A percentile compares a stretch with the other conserved stretches of the same genome.
Evolutionary conservation across 2,329 filamentous ascomycete species (phyloP).

Genomic region (Pseudogymnoascus sp.): DNA sequence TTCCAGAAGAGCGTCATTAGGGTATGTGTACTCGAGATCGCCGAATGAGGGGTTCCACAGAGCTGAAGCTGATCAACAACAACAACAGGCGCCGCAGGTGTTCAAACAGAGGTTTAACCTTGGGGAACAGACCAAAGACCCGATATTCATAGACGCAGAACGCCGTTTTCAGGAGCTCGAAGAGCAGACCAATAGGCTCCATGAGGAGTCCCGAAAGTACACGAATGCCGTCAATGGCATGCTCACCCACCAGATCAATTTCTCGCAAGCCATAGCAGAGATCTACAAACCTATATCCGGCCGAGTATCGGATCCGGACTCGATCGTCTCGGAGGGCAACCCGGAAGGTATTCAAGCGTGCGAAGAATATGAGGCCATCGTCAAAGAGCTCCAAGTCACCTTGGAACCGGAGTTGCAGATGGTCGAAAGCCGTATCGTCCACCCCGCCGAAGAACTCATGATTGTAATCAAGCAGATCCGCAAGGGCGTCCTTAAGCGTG

Average conservation of each 20-base stretch:
- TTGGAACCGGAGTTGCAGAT: slow-evolving; percentile 90
- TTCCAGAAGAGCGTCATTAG: slow-evolving; percentile 84
- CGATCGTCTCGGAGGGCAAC: slow-evolving; percentile 74
- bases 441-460: slow-evolving; percentile 84
- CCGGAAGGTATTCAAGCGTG: slow-evolving; percentile 89
- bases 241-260: slow-evolving; percentile 95
- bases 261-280: slow-evolving; percentile 91
- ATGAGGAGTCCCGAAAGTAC: slow-evolving; percentile 96
- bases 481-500: slow-evolving; percentile 80
- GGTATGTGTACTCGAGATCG: slow-evolving; percentile 45
- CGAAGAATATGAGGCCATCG: slow-evolving; percentile 90
- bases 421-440: slow-evolving; percentile 88
- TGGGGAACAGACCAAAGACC: slow-evolving; percentile 90
- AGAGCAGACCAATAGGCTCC: slow-evolving; percentile 89
- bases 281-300: slow-evolving; percentile 98
- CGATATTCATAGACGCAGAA: slow-evolving; percentile 91
- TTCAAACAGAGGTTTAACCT: slow-evolving; percentile 91
- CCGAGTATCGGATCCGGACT: slow-evolving; percentile 85
- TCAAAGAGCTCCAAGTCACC: slow-evolving; percentile 82
- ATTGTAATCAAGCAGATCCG: slow-evolving; percentile 94
- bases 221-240: slow-evolving; percentile 98
- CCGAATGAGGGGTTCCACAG: background rate
- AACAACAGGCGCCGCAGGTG: slow-evolving; percentile 70
- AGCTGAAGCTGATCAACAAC: slow-evolving; percentile 18
- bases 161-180: slow-evolving; percentile 91